These are phyloP conservation scores for Diaporthe velutina DNA, from an alignment of 2,329 filamentous ascomycete genomes.

Conservation along the genomic window DNA sequence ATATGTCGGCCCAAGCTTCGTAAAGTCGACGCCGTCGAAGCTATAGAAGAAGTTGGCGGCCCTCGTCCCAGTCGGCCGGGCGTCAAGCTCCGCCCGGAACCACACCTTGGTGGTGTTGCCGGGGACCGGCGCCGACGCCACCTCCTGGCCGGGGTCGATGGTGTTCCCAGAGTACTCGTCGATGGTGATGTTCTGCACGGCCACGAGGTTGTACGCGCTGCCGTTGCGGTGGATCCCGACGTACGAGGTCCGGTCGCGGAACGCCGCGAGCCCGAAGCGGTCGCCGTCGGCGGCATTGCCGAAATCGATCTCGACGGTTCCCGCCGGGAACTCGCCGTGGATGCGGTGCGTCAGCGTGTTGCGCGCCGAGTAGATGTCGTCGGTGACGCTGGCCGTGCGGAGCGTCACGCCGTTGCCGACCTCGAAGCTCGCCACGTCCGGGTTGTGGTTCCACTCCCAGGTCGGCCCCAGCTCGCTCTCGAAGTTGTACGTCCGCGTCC, in stretches of 20 bases:
- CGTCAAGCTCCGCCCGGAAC: conserved; percentile 53
- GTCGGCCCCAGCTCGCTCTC: conserved; percentile 54
- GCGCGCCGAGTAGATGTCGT: conserved; percentile 61
- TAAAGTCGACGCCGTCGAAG: conserved; percentile 55
- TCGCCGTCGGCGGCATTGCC: conserved; percentile 64
- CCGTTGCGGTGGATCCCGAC: conserved; percentile 62
- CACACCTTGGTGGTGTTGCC: conserved; percentile 46
- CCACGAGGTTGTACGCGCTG: conserved; percentile 46
- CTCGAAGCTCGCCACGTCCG: conserved; percentile 60
- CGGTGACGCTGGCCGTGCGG: conserved; percentile 63
- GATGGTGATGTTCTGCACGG: conserved; percentile 48
- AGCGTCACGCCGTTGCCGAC: conserved; percentile 61
- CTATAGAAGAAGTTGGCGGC: conserved; percentile 57
- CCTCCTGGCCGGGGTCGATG: conserved; percentile 46
- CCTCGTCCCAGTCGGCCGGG: conserved; percentile 45
- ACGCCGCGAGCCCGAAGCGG: conserved; percentile 62
- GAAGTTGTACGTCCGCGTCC: conserved; percentile 61
- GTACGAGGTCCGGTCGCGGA: conserved; percentile 66
- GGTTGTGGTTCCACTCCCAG: conserved; percentile 76
- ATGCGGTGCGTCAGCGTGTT: conserved; percentile 64
- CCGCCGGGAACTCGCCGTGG: conserved; percentile 58
- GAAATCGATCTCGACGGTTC: conserved; percentile 64
- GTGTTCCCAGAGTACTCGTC: conserved; percentile 50
- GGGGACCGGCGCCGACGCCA: conserved; percentile 40
- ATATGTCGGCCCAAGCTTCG: conserved; percentile 49